A percentile compares a stretch with the other conserved stretches of the same genome.
These are phyloP conservation scores for Parathielavia appendiculata DNA, from an alignment of 495 filamentous ascomycete species.

Conservation along the genomic window DNA sequence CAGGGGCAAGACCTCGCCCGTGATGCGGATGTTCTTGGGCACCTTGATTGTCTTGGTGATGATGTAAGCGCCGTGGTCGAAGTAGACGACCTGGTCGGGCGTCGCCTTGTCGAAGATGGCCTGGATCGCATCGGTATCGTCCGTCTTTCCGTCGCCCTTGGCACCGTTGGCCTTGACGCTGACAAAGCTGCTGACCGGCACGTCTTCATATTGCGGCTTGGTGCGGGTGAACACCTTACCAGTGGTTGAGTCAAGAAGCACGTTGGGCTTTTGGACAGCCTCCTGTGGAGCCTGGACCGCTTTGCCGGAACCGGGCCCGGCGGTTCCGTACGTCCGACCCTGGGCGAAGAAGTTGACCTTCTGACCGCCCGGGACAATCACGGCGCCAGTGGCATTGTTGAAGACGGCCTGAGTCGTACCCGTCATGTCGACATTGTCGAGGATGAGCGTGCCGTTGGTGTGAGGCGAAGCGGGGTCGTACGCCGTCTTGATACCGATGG, in stretches of 20 bases:
- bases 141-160: constrained; percentile 68
- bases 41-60: constrained; percentile 79
- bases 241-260: constrained; percentile 46
- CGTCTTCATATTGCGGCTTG: constrained; percentile 68
- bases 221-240: constrained; percentile 60
- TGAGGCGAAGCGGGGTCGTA: constrained; percentile 57
- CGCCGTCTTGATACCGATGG: constrained; percentile 66
- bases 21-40: constrained; percentile 71
- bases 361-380: constrained; percentile 65
- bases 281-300: constrained; percentile 48
- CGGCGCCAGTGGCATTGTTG: constrained; percentile 52
- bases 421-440: constrained; percentile 82
- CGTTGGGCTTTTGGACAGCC: constrained; percentile 51
- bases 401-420: constrained; percentile 47
- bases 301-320: constrained; percentile 36
- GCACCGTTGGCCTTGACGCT: constrained; percentile 74
- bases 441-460: constrained; percentile 70
- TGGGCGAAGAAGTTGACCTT: constrained; percentile 69
- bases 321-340: constrained; percentile 59
- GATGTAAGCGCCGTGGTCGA: constrained; percentile 86
- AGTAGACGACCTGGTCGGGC: constrained; percentile 69
- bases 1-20: constrained; percentile 86
- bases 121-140: constrained; percentile 70
- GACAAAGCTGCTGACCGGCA: constrained; percentile 56
- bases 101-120: constrained; percentile 57